Evolutionary conservation across 2,329 filamentous ascomycete species (phyloP).

Genomic region (Hymenoscyphus fraxineus): DNA sequence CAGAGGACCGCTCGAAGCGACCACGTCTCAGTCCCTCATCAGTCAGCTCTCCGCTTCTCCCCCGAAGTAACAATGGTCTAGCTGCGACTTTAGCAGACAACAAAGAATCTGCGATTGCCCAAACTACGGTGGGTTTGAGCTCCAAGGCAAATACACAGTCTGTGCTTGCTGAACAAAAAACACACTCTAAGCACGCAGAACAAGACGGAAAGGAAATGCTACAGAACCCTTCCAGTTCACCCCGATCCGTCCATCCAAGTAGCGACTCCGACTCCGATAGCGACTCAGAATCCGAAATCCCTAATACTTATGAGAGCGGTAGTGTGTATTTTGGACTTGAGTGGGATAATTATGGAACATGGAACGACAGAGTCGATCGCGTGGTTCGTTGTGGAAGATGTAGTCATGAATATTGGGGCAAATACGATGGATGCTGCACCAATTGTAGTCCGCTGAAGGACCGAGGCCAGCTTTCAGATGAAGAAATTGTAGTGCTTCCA

Average conservation of each 20-base stretch:
- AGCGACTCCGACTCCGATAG: neutral
- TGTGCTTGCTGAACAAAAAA: neutral
- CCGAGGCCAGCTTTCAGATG: neutral
- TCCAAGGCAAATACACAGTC: neutral
- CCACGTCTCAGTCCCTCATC: constrained; percentile 13
- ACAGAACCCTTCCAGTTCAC: neutral
- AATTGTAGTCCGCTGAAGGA: constrained; percentile 10
- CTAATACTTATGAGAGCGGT: neutral
- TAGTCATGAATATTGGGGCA: constrained; percentile 26
- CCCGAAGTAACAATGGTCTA: no score
- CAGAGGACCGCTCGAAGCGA: constrained; percentile 20
- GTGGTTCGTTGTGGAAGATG: constrained; percentile 26
- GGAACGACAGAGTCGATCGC: constrained; percentile 12
- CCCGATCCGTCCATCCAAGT: neutral
- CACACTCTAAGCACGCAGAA: neutral
- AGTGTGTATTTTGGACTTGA: neutral
- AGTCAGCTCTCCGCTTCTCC: no score
- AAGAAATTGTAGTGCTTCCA: neutral
- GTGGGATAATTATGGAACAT: neutral
- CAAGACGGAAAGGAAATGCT: neutral
- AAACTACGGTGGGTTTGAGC: neutral
- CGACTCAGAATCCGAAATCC: neutral
- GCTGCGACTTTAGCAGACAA: no score
- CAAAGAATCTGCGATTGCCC: no score
- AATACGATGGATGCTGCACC: constrained; percentile 21